Evolutionary conservation across 257 asterid species (phyloP).

Genomic region (Scutellaria minor): DNA sequence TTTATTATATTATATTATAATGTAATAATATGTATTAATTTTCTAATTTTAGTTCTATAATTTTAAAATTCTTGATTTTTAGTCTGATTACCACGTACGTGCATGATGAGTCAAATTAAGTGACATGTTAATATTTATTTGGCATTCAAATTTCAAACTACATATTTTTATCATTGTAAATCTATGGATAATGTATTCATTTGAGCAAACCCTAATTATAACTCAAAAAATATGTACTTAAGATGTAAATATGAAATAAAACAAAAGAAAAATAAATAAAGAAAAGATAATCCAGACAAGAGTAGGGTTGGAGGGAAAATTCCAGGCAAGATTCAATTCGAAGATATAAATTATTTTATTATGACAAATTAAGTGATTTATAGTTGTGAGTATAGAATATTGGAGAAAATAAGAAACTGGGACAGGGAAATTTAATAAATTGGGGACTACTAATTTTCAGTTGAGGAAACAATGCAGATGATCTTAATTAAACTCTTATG

Average conservation of each 20-base stretch:
- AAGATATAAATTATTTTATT: not conserved
- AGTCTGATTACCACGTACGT: too few relatives aligned
- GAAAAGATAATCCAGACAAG: not conserved
- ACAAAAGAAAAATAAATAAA: not conserved
- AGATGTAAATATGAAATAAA: not conserved
- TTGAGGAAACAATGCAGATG: conserved; percentile 26
- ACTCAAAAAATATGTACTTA: too few relatives aligned
- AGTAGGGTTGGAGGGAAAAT: conserved; percentile 17
- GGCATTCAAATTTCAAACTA: too few relatives aligned
- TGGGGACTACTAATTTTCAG: conserved; percentile 23
- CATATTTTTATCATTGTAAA: too few relatives aligned
- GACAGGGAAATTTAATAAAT: conserved; percentile 29
- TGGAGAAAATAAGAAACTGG: conserved; percentile 26
- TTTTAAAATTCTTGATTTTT: too few relatives aligned
- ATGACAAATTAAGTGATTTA: not conserved
- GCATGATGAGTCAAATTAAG: too few relatives aligned
- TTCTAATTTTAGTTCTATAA: too few relatives aligned
- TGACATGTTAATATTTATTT: not conserved
- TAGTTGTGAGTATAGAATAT: not conserved
- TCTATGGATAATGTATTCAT: too few relatives aligned
- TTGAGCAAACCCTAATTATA: too few relatives aligned
- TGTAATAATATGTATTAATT: too few relatives aligned
- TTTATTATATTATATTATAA: too few relatives aligned
- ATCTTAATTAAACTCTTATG: not conserved
- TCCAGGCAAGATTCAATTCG: conserved; percentile 17